Base-by-base conservation (phyloP, 2,329 filamentous ascomycete genomes). In the Colletotrichum paranaense region DNA sequence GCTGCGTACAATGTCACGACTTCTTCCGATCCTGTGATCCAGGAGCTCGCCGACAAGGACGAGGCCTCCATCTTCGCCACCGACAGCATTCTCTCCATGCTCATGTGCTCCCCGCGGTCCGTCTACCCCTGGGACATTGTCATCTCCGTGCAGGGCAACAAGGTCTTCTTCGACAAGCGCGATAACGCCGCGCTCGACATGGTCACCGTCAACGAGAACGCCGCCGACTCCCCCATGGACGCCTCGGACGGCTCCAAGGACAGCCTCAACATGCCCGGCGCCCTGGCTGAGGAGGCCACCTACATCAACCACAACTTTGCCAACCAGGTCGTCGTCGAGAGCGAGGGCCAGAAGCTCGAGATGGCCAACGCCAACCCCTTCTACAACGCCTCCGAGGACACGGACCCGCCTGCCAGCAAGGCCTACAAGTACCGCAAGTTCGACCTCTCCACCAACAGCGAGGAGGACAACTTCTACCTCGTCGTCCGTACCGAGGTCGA, bases 261-360 rank as follows among this genome's bases (percentile, higher is more conserved):
- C 82, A 88, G 90, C 76, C 93, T 99, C 86, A 99, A 99, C 90
- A 95, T 95, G 81, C 97, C 97, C n/a, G 87, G 88, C 68, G 95
- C 95, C 67, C 92, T 99, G 71, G 96, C 97, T 80, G 93, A 98
- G 84, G 97, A 99, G 86, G 97, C 97, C 68, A 99, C 97, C 65
- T 97, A 98, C 88, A 99, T 99, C 90, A 99, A 99, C 91, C 97
- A 98, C 90, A 97, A 98, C 88, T 99, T 99, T 84, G 94, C 95
- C 78, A 94, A 97, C 84, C 97, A 99, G 88, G 95, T 97, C 64
- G 95, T 99, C 77, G 85, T 91, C 78, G 97, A 99, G 88, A 93
- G 89, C 78, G 91, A 95, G 76, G 89, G 87, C 75, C 87, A 91
- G 82, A 97, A 97, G 88, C 88, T 95, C 76, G 90, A 94, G 78